Evolutionary conservation across 805 yeast species (phyloP).

Genomic region (Suhomyces kilbournensis): DNA sequence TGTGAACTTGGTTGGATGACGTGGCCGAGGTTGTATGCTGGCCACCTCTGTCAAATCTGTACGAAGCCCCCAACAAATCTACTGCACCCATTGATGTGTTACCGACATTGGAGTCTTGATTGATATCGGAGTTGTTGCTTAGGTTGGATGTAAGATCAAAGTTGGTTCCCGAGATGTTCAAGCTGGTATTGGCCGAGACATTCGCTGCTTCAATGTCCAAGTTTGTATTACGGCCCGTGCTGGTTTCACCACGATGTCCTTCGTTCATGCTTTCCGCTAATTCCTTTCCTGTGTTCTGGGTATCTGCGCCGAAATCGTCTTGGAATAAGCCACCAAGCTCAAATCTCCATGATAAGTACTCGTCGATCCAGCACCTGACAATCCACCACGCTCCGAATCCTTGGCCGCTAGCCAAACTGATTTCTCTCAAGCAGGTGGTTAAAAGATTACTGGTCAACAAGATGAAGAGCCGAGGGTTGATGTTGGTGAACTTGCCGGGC

Average conservation of each 20-base stretch:
- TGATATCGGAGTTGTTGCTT: not conserved
- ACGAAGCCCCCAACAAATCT: constrained; percentile 18
- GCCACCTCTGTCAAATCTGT: constrained; percentile 9
- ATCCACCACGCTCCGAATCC: constrained; percentile 77
- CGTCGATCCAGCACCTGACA: constrained; percentile 72
- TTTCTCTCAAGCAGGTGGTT: constrained; percentile 59
- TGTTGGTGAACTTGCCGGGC: constrained; percentile 47
- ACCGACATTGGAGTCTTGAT: not conserved
- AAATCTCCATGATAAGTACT: constrained; percentile 64
- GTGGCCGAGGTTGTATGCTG: not conserved
- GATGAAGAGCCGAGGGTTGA: constrained; percentile 54
- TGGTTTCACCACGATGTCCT: not conserved
- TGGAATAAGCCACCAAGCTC: constrained; percentile 57
- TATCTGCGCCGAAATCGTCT: constrained; percentile 18
- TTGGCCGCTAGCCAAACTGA: constrained; percentile 54
- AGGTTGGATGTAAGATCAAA: not conserved
- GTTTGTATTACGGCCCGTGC: not conserved
- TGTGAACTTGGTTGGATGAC: not conserved
- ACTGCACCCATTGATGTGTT: constrained; percentile 10
- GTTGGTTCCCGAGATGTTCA: constrained; percentile 4
- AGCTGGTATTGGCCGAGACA: constrained; percentile 1
- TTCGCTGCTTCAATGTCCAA: constrained; percentile 2
- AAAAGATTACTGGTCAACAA: constrained; percentile 52
- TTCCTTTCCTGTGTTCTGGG: not conserved
- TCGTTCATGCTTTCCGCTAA: not conserved